These are phyloP conservation scores for Globisporangium spiculum DNA, from an alignment of 352 stramenopile species.

Conservation along the genomic window DNA sequence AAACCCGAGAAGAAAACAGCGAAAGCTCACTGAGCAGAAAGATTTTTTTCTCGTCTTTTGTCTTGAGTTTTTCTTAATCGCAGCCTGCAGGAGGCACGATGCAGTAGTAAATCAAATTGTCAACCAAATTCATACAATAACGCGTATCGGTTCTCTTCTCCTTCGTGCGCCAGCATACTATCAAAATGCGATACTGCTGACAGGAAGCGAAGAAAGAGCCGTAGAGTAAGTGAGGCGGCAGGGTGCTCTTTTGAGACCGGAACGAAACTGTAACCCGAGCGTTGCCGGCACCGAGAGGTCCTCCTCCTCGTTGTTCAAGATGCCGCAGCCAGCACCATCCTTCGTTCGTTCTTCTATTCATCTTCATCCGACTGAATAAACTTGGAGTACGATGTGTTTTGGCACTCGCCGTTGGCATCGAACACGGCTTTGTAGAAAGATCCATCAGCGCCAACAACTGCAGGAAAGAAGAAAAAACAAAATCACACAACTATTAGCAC, in stretches of 20 bases:
- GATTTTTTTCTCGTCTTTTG: conserved; percentile 7
- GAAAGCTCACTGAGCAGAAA: not conserved
- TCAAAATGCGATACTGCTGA: not conserved
- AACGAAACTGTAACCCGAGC: not conserved
- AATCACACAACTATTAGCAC: conserved; percentile 1
- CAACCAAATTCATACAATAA: conserved; percentile 21
- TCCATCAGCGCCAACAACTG: conserved; percentile 82
- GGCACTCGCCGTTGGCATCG: conserved; percentile 82
- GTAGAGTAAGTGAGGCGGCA: not conserved
- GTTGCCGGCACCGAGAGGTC: not conserved
- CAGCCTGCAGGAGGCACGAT: not conserved
- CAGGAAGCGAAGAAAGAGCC: not conserved
- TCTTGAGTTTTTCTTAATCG: not conserved
- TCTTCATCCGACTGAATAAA: conserved; percentile 90
- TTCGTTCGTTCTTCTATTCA: conserved; percentile 42
- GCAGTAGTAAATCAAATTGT: conserved; percentile 16
- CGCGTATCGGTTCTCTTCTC: conserved; percentile 5
- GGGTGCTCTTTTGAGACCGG: not conserved
- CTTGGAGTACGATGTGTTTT: conserved; percentile 89
- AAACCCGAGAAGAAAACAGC: not conserved
- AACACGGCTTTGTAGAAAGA: conserved; percentile 90
- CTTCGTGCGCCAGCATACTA: conserved; percentile 1
- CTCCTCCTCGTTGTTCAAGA: not conserved
- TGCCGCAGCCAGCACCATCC: conserved; percentile 1
- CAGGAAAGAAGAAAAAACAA: conserved; percentile 12